Base-by-base conservation (phyloP, 2,329 filamentous ascomycete genomes). In the Xylariales sp. region DNA sequence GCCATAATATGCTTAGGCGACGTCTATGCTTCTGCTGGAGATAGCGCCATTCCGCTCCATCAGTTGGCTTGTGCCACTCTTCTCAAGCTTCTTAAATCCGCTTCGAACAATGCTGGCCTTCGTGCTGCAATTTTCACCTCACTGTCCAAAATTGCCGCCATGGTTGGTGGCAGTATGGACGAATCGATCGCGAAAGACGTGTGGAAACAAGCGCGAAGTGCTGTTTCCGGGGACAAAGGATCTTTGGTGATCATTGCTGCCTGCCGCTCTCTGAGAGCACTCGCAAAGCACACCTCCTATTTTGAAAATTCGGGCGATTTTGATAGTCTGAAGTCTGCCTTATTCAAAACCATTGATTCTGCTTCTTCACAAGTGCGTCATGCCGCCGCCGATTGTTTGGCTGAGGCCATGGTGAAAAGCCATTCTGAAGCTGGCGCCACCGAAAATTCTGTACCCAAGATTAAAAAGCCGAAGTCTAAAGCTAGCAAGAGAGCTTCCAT, bases 231-330 rank as follows among this genome's bases (percentile, higher is more conserved):
- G 42, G 94, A 98, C 61, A 97, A 93, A 62, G 86, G 88, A 4
- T 73, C 81, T 3, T 72, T 95, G 23, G 89, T 91, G 6, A 80
- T 95, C 57, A 76, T 84, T 13, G 78, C 81, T 40, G 85, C 88
- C 7, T 94, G 86, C 53, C 81, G 81, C 47, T 94, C 88, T 56
- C 65, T 98, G 45, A 83, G 85, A 54, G 72, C 81, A 38, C 67
- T 97, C 33, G 67, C 85, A 16, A 81, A 76, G 40, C 69, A 76
- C 44, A 96, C 90, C 0, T 63, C 76, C 0, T 94, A 87, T 57
- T 97, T 97, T 55, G 83, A 89, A 55, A 95, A 94, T 54, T 80
- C 84, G 12, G 83, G 75, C 57, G 93, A 98, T 56, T 95, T 95
- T 54, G 93, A 98, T 49, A 88, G 85, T 57, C 65, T 97, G 15